phyloP scores from a whole-genome alignment of 1,284 basidiomycete species.

The Ceratorhiza oryzae-sativae region DNA sequence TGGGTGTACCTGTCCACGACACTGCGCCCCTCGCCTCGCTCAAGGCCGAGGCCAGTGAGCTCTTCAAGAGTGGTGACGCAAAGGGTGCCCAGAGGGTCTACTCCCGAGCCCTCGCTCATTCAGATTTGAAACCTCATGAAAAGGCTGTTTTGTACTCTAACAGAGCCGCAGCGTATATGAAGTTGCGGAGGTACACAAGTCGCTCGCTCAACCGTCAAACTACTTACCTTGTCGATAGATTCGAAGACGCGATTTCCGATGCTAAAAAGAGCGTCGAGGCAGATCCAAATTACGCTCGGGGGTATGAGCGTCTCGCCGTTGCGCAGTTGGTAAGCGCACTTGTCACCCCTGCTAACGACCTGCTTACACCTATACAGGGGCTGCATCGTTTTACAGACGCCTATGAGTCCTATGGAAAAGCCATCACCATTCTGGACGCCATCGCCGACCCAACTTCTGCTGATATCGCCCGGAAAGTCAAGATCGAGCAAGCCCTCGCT shows the following conservation, averaged over 20 bases:
- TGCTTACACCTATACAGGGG: conserved; percentile 6
- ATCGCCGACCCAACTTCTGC: conserved; percentile 26
- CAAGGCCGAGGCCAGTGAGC: conserved; percentile 31
- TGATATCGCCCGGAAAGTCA: conserved; percentile 34
- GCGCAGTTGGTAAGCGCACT: conserved; percentile 22
- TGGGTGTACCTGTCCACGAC: conserved; percentile 29
- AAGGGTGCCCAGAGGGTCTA: conserved; percentile 30
- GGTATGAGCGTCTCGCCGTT: conserved; percentile 24
- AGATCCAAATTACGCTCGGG: conserved; percentile 30
- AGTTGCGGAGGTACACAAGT: conserved; percentile 10
- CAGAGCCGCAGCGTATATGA: conserved; percentile 28
- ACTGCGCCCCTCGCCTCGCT: conserved; percentile 27
- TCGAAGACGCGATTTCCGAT: conserved; percentile 33
- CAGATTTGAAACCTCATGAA: conserved; percentile 24
- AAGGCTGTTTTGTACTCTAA: conserved; percentile 28
- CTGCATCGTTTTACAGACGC: conserved; percentile 35
- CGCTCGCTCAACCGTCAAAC: not conserved
- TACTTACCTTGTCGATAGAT: conserved; percentile 1
- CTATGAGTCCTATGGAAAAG: conserved; percentile 40
- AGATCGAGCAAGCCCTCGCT: conserved; percentile 34
- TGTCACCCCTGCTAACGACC: not conserved
- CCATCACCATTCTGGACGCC: conserved; percentile 32
- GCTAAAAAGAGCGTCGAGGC: conserved; percentile 35
- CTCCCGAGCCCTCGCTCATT: conserved; percentile 19
- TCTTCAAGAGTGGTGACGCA: conserved; percentile 30